A percentile compares a stretch with the other conserved stretches of the same genome.
phyloP scores from a whole-genome alignment of 2,329 filamentous ascomycete genomes.

The Cladosporium phlei region DNA sequence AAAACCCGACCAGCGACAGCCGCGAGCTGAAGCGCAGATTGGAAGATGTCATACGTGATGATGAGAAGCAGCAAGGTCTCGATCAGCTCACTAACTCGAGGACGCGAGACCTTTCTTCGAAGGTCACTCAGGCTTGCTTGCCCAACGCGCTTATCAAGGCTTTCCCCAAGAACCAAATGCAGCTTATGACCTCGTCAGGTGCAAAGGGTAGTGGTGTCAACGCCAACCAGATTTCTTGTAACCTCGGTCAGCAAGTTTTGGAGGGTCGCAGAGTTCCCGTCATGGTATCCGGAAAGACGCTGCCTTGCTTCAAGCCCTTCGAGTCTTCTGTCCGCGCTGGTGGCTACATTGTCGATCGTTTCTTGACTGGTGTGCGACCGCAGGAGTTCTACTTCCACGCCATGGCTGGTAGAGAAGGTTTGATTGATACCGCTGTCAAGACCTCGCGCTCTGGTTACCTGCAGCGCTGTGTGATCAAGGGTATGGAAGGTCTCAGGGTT shows the following conservation, averaged over 20 bases:
- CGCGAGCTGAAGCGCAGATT: conserved; percentile 70
- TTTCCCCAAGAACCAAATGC: conserved; percentile 98
- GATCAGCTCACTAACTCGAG: conserved; percentile 78
- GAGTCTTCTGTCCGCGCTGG: conserved; percentile 85
- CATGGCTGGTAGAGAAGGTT: conserved; percentile 96
- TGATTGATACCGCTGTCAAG: conserved; percentile 98
- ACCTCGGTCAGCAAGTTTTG: conserved; percentile 91
- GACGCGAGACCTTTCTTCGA: conserved; percentile 66
- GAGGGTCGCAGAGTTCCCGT: conserved; percentile 91
- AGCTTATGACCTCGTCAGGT: conserved; percentile 94
- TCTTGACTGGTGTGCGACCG: conserved; percentile 93
- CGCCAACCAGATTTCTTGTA: conserved; percentile 95
- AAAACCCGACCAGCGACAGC: conserved; percentile 58
- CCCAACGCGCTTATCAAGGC: conserved; percentile 79
- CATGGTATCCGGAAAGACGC: conserved; percentile 95
- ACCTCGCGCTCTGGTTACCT: conserved; percentile 95
- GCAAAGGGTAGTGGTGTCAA: conserved; percentile 93
- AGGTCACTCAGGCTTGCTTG: conserved; percentile 73
- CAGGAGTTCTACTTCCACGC: conserved; percentile 99
- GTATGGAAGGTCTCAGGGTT: conserved; percentile 90
- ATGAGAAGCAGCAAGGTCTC: conserved; percentile 83
- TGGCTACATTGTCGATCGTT: conserved; percentile 90
- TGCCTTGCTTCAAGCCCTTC: conserved; percentile 89
- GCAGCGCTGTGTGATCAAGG: conserved; percentile 95
- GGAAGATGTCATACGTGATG: conserved; percentile 85